phyloP scores from a whole-genome alignment of 2,329 filamentous ascomycete genomes.

The Exophiala xenobiotica region DNA sequence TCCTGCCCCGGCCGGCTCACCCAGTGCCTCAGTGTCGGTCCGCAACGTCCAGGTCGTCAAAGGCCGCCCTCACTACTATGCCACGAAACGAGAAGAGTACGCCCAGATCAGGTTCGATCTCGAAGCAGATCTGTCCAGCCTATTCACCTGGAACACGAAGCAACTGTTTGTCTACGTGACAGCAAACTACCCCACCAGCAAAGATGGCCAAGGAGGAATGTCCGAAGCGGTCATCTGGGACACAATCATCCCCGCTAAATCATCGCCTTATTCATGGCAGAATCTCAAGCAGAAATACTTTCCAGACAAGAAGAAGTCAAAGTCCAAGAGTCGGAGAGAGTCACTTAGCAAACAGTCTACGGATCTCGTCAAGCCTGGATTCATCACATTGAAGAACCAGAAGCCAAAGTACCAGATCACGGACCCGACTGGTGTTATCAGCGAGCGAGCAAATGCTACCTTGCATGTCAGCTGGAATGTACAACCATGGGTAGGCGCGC shows the following conservation, averaged over 20 bases:
- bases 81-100: slow-evolving; percentile 88
- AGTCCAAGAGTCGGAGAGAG: slow-evolving; percentile 27
- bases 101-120: slow-evolving; percentile 91
- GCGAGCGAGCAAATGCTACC: slow-evolving; percentile 69
- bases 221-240: slow-evolving; percentile 94
- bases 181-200: slow-evolving; percentile 60
- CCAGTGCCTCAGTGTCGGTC: slow-evolving; percentile 63
- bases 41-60: slow-evolving; percentile 84
- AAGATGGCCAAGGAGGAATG: slow-evolving; percentile 19
- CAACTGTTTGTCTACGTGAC: slow-evolving; percentile 96
- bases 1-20: slow-evolving; percentile 56
- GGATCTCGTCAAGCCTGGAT: slow-evolving; percentile 50
- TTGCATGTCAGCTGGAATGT: slow-evolving; percentile 91
- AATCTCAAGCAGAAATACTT: slow-evolving; percentile 39
- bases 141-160: slow-evolving; percentile 99
- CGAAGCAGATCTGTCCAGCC: slow-evolving; percentile 81
- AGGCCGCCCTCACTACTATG: slow-evolving; percentile 95
- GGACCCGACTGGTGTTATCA: slow-evolving; percentile 77
- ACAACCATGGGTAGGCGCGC: slow-evolving; percentile 88
- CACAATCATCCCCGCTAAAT: slow-evolving; percentile 74
- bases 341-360: slow-evolving; percentile 28
- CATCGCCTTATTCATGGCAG: slow-evolving; percentile 43
- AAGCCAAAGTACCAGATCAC: slow-evolving; percentile 97
- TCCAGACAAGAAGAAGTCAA: slow-evolving; percentile 34
- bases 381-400: slow-evolving; percentile 76